Evolutionary conservation across 164 flowering plant species (phyloP).

Genomic region (Macadamia tetraphylla): DNA sequence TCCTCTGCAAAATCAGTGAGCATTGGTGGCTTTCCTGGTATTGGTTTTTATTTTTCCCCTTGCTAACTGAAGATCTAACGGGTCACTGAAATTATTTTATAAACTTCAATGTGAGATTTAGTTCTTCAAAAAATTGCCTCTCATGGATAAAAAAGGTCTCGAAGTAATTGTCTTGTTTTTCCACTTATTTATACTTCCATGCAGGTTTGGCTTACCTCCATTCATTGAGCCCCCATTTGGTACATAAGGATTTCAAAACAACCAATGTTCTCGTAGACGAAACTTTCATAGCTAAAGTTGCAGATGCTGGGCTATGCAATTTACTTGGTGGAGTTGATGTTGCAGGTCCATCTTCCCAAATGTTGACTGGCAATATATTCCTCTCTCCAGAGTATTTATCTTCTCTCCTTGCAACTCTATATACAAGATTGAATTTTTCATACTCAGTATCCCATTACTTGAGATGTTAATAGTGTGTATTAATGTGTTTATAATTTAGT

Average conservation of each 20-base stretch:
- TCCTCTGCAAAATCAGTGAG: slow-evolving; percentile 83
- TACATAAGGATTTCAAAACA: slow-evolving; percentile 87
- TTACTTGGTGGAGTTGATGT: slow-evolving; percentile 57
- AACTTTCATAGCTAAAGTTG: slow-evolving; percentile 76
- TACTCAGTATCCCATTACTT: background rate
- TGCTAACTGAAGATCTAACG: slow-evolving; percentile 15
- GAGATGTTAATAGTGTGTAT: background rate
- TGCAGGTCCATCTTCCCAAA: slow-evolving; percentile 69
- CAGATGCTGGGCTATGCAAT: slow-evolving; percentile 84
- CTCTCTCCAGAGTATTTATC: slow-evolving; percentile 83
- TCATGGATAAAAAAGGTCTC: background rate
- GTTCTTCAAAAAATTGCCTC: background rate
- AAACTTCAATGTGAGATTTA: background rate
- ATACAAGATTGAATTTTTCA: background rate
- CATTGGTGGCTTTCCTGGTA: slow-evolving; percentile 69
- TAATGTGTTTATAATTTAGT: too few species aligned
- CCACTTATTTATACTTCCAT: slow-evolving; percentile 12
- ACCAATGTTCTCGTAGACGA: slow-evolving; percentile 92
- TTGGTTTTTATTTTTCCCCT: slow-evolving; percentile 34
- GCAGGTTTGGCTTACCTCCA: slow-evolving; percentile 89
- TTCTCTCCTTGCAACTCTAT: slow-evolving; percentile 4
- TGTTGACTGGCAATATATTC: slow-evolving; percentile 58
- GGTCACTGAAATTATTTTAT: slow-evolving; percentile 13
- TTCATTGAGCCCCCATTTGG: slow-evolving; percentile 66
- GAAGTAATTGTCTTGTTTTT: slow-evolving; percentile 6